These are phyloP conservation scores for Prunus mira DNA, from an alignment of 306 rosid genomes.

Conservation along the genomic window DNA sequence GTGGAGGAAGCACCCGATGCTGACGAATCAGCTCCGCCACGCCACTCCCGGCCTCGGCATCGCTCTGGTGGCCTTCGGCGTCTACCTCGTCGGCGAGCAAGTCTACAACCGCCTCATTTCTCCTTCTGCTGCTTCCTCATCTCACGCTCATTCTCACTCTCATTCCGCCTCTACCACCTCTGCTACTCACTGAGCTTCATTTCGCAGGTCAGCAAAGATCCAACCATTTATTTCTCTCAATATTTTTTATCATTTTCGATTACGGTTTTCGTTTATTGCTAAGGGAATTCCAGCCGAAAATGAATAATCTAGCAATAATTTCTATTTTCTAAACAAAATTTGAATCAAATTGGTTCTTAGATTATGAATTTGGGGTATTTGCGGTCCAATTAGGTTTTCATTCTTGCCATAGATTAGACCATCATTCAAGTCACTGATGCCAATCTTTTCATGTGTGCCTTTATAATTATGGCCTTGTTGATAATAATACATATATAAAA, in stretches of 20 bases:
- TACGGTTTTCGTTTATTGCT: neutral
- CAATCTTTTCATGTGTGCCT: neutral
- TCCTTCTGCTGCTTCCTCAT: constrained; percentile 35
- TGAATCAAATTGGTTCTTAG: neutral
- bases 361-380: neutral
- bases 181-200: neutral
- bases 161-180: neutral
- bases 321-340: neutral
- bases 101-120: constrained; percentile 48
- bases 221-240: neutral
- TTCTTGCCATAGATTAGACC: neutral
- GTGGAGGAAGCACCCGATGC: constrained; percentile 98
- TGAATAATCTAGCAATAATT: neutral
- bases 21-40: constrained; percentile 71
- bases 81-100: constrained; percentile 87
- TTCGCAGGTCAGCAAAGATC: constrained; percentile 1
- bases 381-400: neutral
- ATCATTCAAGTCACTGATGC: neutral
- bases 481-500: neutral
- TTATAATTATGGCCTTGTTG: neutral
- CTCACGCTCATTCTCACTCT: constrained; percentile 35
- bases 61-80: constrained; percentile 86
- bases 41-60: constrained; percentile 92
- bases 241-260: neutral
- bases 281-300: neutral